Base-by-base conservation (phyloP, 176 grass and related monocot species). In the Bolboschoenus planiculmis region DNA sequence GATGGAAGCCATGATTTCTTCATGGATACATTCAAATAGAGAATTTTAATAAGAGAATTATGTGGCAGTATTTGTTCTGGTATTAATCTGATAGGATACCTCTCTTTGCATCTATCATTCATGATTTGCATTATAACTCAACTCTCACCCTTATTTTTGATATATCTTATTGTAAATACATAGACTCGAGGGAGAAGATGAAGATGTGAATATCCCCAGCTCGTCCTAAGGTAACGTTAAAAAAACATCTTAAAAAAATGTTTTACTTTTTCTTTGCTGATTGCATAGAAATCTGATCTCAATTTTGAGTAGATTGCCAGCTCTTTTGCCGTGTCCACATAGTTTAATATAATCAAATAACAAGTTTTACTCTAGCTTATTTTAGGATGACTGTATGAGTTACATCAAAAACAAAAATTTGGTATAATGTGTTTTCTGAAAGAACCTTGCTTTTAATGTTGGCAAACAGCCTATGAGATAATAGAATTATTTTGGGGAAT, bases 181-280 rank as follows among this genome's bases (percentile, higher is more conserved):
- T 27, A 80, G 78, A 58, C 78, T 80, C 6, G 78, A 80, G 31
- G 78, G 54, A 80, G 78, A 80, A 57, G 78, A 80, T 34, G 78
- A 80, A 58, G 78, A 80, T 80, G n/a, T 43, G 39, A 59, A 5
- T 60, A 37, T 80, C 5, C 51, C 78, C 53, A 80, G 31, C 34
- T 59, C 78, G 9, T 80, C 78, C 55, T 80, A 53, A 56, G 75
- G n/a, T 71, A 43, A 71, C 23, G 30, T 20, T 20, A 31, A 67
- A 67, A 18, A 36, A 15, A 37, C 34, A 39, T 30, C n/a, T 60
- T 2, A 39, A 20, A 67, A 10, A 66, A 37, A 36, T 20, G 31
- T 20, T 37, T 65, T 67, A 67, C 16, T 39, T n/a, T 67, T 9
- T 37, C 7, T 36, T 8, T 10, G 21, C 56, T 58, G 56, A 58